A percentile compares a stretch with the other conserved stretches of the same genome.
These are phyloP conservation scores for Edaphochlamys debaryana DNA, from an alignment of 139 green algal species.

Conservation along the genomic window DNA sequence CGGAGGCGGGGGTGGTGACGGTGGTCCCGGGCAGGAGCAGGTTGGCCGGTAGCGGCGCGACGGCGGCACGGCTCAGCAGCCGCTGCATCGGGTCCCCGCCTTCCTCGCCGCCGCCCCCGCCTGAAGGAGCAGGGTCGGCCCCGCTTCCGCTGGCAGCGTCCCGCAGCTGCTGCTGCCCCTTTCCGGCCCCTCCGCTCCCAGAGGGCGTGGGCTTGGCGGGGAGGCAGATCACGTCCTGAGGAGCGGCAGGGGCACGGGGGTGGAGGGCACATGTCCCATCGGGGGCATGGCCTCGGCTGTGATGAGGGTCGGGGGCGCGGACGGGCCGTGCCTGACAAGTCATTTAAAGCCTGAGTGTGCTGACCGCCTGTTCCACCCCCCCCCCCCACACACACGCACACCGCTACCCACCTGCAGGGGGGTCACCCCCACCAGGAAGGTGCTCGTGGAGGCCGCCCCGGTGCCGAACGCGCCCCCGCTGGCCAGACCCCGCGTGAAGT, in stretches of 20 bases:
- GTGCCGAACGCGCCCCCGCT: constrained; percentile 18
- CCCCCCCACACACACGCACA: background rate
- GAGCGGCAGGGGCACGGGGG: background rate
- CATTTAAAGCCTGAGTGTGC: background rate
- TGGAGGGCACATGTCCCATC: background rate
- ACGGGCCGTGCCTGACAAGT: background rate
- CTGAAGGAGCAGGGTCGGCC: too few species aligned
- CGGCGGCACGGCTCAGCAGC: too few species aligned
- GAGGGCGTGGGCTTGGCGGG: background rate
- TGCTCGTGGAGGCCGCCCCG: background rate
- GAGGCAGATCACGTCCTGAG: background rate
- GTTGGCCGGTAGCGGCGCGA: too few species aligned
- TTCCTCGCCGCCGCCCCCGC: too few species aligned
- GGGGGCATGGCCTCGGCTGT: too few species aligned
- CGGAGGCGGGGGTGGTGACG: too few species aligned
- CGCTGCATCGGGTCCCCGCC: too few species aligned
- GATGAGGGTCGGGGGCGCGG: background rate
- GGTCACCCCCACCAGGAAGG: background rate
- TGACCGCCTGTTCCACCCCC: background rate
- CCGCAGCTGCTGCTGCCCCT: too few species aligned
- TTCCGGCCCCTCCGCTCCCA: too few species aligned
- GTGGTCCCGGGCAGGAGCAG: too few species aligned
- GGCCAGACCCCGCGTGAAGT: background rate
- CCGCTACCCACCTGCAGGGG: background rate
- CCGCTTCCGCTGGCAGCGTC: too few species aligned